Evolutionary conservation across 306 rosid genomes (phyloP).

Genomic region (Citrullus mucosospermus): DNA sequence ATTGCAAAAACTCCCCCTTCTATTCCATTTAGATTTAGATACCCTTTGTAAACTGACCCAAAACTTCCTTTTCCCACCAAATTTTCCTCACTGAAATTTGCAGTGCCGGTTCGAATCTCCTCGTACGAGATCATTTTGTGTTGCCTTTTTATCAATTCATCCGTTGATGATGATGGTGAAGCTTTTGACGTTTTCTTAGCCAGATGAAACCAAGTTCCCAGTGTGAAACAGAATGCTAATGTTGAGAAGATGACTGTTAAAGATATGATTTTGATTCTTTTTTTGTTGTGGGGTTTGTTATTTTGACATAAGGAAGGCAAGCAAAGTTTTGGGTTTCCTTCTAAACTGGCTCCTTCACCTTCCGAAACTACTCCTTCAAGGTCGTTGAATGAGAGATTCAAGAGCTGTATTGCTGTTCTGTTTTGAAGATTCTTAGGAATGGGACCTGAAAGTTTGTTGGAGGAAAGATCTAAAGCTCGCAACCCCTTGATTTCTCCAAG

Average conservation of each 20-base stretch:
- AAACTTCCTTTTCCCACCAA: constrained; percentile 48
- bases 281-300: neutral
- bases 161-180: neutral
- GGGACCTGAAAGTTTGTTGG: constrained; percentile 54
- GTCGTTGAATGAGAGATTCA: constrained; percentile 52
- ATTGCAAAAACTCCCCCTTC: constrained; percentile 33
- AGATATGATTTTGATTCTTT: constrained; percentile 7
- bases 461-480: constrained; percentile 51
- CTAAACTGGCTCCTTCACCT: constrained; percentile 29
- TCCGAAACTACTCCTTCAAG: constrained; percentile 51
- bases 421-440: constrained; percentile 47
- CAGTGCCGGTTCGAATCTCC: constrained; percentile 49
- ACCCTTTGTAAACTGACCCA: constrained; percentile 58
- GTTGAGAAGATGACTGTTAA: constrained; percentile 10
- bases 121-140: constrained; percentile 39
- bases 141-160: constrained; percentile 15
- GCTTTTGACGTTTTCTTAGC: neutral
- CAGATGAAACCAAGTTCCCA: neutral
- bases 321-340: constrained; percentile 58
- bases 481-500: constrained; percentile 43
- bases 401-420: constrained; percentile 21
- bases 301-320: constrained; percentile 15
- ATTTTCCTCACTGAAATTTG: constrained; percentile 16
- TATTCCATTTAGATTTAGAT: constrained; percentile 12
- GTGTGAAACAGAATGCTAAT: constrained; percentile 5